These are phyloP conservation scores for Paraurostyla sp. DNA, from an alignment of 73 alveolate genomes.

Conservation along the genomic window DNA sequence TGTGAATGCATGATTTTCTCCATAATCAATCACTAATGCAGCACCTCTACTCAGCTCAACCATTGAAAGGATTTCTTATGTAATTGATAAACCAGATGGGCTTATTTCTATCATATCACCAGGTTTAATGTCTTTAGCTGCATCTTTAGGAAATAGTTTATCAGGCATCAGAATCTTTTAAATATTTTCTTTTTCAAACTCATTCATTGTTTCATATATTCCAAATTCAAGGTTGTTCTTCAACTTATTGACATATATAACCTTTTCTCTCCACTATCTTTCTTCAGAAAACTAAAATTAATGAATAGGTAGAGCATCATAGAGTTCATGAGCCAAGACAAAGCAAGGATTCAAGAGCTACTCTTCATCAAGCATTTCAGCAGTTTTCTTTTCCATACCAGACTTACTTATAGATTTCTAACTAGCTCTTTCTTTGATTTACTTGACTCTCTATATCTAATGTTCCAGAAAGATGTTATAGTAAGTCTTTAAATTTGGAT, in stretches of 20 bases:
- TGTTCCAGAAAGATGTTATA: constrained; percentile 39
- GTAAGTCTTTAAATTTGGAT: constrained; percentile 22
- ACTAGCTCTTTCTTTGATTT: not conserved
- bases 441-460: constrained; percentile 13
- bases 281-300: constrained; percentile 71
- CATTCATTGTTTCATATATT: not conserved
- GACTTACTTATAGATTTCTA: too few species aligned
- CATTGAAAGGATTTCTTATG: constrained; percentile 72
- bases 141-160: constrained; percentile 79
- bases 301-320: constrained; percentile 93
- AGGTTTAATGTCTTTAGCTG: constrained; percentile 60
- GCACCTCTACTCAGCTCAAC: constrained; percentile 77
- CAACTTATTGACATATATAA: not conserved
- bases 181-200: constrained; percentile 78
- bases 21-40: constrained; percentile 89
- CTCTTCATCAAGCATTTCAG: not conserved
- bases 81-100: constrained; percentile 74
- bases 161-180: constrained; percentile 85
- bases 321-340: constrained; percentile 92
- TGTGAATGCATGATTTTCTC: constrained; percentile 87
- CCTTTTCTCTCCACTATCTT: constrained; percentile 82
- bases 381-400: constrained; percentile 5
- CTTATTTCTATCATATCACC: constrained; percentile 88
- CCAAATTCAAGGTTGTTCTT: constrained; percentile 60
- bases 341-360: constrained; percentile 72